phyloP scores from a whole-genome alignment of 176 grass and related monocot genomes.

The Rhynchospora tenuis region DNA sequence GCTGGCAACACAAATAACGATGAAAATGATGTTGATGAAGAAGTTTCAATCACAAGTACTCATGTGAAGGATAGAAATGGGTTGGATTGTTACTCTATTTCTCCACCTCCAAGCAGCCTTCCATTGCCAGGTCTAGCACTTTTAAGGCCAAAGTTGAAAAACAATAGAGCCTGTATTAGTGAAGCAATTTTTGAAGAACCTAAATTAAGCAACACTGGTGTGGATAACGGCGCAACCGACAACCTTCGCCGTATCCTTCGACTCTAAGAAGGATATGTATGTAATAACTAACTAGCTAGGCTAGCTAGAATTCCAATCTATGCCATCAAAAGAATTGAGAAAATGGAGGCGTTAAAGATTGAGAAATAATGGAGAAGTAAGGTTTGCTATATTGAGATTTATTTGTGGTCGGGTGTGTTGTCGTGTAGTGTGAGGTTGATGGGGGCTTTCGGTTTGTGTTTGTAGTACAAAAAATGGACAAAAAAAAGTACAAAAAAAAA shows the following conservation, averaged over 20 bases:
- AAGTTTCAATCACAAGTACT: not conserved
- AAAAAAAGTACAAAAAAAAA: not conserved
- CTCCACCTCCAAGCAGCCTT: conserved; percentile 20
- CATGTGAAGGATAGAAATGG: not conserved
- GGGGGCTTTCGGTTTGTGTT: conserved; percentile 7
- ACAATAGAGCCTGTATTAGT: not conserved
- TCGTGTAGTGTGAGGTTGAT: conserved; percentile 21
- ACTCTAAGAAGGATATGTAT: not conserved
- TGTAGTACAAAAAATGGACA: conserved; percentile 5
- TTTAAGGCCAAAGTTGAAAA: conserved; percentile 16
- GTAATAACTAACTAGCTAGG: not conserved
- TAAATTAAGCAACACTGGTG: not conserved
- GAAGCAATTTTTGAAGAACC: conserved; percentile 15
- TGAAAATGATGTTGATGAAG: not conserved
- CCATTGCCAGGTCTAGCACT: conserved; percentile 20
- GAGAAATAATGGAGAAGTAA: conserved; percentile 13
- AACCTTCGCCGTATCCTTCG: conserved; percentile 11
- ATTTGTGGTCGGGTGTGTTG: conserved; percentile 19
- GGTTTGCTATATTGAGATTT: conserved; percentile 1
- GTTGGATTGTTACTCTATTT: conserved; percentile 16
- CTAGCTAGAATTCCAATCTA: not conserved
- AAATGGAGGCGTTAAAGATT: not conserved
- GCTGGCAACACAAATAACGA: not conserved
- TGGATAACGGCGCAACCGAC: conserved; percentile 25
- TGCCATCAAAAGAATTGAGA: not conserved